Evolutionary conservation across 2,329 filamentous ascomycete genomes (phyloP).

Genomic region (Mariannaea elegans): DNA sequence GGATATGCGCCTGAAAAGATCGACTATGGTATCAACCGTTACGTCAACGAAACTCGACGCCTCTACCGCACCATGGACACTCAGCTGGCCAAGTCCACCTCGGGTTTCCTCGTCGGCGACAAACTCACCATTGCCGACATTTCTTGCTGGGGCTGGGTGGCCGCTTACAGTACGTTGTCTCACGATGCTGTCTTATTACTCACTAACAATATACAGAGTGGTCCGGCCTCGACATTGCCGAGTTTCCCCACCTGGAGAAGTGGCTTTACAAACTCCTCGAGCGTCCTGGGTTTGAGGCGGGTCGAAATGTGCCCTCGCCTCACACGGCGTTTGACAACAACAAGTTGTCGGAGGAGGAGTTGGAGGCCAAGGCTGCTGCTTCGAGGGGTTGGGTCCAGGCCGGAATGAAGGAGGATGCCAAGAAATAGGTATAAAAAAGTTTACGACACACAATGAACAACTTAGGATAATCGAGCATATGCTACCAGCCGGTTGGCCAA

Average conservation of each 20-base stretch:
- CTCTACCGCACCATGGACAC: conserved; percentile 81
- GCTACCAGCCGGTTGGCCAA: no score
- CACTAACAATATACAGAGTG: conserved; percentile 41
- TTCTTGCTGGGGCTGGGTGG: conserved; percentile 81
- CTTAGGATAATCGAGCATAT: no score
- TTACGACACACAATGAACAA: no score
- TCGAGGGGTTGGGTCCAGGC: conserved; percentile 71
- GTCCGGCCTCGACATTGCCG: conserved; percentile 66
- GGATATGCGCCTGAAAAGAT: conserved; percentile 84
- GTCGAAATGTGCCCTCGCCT: conserved; percentile 73
- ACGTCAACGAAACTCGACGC: conserved; percentile 83
- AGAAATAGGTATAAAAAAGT: no score
- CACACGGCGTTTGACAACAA: conserved; percentile 66
- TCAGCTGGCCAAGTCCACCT: conserved; percentile 67
- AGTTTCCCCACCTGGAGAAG: conserved; percentile 78
- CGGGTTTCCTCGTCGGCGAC: conserved; percentile 72
- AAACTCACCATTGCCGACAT: conserved; percentile 81
- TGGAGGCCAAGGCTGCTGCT: conserved; percentile 64
- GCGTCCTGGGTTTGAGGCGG: conserved; percentile 78
- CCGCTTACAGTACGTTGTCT: conserved; percentile 52
- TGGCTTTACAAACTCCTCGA: conserved; percentile 79
- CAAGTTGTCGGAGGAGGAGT: conserved; percentile 58
- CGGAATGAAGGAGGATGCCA: conserved; percentile 74
- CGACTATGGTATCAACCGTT: conserved; percentile 82
- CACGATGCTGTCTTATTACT: not conserved